Conservation (phyloP, 768 basidiomycete species). For the Russula foetens region DNA sequence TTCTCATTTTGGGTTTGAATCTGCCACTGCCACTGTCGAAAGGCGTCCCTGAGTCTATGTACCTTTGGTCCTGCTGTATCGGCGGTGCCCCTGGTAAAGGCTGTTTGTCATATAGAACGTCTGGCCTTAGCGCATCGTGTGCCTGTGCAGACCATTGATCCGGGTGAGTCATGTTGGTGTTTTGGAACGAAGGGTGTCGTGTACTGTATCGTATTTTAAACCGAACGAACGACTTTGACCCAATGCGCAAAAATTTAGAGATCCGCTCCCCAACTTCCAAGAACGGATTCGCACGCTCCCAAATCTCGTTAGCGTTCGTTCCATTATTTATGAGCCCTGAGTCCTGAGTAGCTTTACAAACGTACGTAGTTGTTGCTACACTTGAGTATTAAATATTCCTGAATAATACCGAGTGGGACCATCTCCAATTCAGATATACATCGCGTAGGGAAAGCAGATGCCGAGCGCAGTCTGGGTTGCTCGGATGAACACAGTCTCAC, state of each 20-base stretch:
- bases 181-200: too few species aligned
- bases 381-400: not conserved
- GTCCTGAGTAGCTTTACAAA: not conserved
- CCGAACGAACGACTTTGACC: not conserved
- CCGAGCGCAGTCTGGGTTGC: not conserved
- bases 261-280: not conserved
- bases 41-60: constrained; percentile 35
- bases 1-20: constrained; percentile 56
- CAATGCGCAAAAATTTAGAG: too few species aligned
- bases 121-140: too few species aligned
- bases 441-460: not conserved
- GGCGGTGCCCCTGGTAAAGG: not conserved
- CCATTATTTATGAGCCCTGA: not conserved
- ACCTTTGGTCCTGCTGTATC: constrained; percentile 6
- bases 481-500: constrained; percentile 13
- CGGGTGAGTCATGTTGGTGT: not conserved
- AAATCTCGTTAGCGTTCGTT: not conserved
- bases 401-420: not conserved
- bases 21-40: constrained; percentile 48
- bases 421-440: not conserved
- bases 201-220: not conserved
- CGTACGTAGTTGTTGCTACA: not conserved
- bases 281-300: not conserved
- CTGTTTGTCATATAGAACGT: not conserved
- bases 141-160: not conserved